Evolutionary conservation across 768 basidiomycete species (phyloP).

Genomic region (Solioccasus polychromus): DNA sequence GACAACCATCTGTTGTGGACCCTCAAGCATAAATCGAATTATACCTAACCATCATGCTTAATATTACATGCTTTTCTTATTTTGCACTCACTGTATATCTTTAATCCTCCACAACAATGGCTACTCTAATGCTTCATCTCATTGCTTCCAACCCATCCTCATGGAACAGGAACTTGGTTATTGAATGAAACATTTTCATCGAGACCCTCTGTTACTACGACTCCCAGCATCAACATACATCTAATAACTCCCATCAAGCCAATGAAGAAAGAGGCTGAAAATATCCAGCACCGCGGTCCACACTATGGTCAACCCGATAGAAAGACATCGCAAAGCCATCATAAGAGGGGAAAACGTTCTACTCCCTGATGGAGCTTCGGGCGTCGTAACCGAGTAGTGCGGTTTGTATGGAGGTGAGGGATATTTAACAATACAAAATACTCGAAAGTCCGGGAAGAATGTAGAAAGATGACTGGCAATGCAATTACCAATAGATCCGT

Average conservation of each 20-base stretch:
- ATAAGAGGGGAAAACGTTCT: slow-evolving; percentile 15
- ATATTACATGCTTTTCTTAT: slow-evolving; percentile 21
- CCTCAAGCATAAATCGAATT: slow-evolving; percentile 24
- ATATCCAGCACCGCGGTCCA: slow-evolving; percentile 22
- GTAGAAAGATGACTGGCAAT: neutral
- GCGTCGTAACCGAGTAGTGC: slow-evolving; percentile 40
- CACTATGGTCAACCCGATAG: slow-evolving; percentile 9
- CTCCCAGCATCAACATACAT: slow-evolving; percentile 20
- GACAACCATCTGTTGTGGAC: slow-evolving; percentile 17
- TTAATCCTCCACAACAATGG: slow-evolving; percentile 5
- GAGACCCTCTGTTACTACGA: too few relatives aligned
- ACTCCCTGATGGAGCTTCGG: slow-evolving; percentile 52
- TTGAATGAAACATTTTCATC: too few relatives aligned
- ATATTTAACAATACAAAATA: slow-evolving; percentile 35
- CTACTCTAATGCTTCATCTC: neutral
- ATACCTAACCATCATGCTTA: slow-evolving; percentile 16
- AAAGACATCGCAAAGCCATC: slow-evolving; percentile 14
- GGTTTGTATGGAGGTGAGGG: slow-evolving; percentile 2
- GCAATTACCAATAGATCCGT: slow-evolving; percentile 66
- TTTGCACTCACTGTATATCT: slow-evolving; percentile 23
- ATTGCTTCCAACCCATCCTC: neutral
- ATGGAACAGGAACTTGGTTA: neutral
- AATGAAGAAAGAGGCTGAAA: slow-evolving; percentile 9
- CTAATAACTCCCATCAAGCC: slow-evolving; percentile 9
- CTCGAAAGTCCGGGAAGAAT: slow-evolving; percentile 20